Evolutionary conservation across 169 alveolate genomes (phyloP), one percentile per base, ranked within the genome.

Genomic region (Plasmodium berghei): DNA sequence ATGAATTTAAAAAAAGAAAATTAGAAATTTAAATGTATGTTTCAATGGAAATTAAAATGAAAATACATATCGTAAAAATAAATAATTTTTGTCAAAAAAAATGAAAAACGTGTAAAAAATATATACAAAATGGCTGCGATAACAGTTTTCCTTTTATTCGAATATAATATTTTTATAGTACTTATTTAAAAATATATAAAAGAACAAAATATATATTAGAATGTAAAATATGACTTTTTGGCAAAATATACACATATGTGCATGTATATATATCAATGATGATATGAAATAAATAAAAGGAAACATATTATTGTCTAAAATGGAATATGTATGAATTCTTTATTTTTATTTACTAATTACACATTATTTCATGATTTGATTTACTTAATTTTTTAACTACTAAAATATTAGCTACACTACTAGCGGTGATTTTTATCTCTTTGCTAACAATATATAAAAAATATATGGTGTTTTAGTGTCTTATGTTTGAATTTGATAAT

Each of bases 271-370:
- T 16, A 34, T 34, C n/a, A n/a, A 52, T 52, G 59, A 5, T 52
- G 24, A 52, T 52, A 52, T 14, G 10, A 28, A 22, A 48, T 49
- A 28, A 22, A 28, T 45, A 14, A 74, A 73, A 45, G 28, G 49
- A 8, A 73, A 73, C 20, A 58, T 40, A 58, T 56, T 40, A 9
- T 6, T 45, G 55, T 70, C 52, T 70, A 34, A 45, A 14, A 42
- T 45, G 28, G 24, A 26, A 46, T 24, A 24, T 24, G 20, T 45
- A 18, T 20, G 42, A n/a, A 16, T 14, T 14, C 20, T 4, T 52
- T 52, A 14, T 52, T 52, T 52, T 52, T 52, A 14, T 52, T 52
- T 52, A 14, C 6, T 52, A 14, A 14, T 52, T 52, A 52, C 59
- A 52, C 18, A 52, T 14, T 52, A 3, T 52, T 52, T 52, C 4